These are phyloP conservation scores for Aspergillus sp. DNA, from an alignment of 2,329 filamentous ascomycete genomes.

Conservation along the genomic window DNA sequence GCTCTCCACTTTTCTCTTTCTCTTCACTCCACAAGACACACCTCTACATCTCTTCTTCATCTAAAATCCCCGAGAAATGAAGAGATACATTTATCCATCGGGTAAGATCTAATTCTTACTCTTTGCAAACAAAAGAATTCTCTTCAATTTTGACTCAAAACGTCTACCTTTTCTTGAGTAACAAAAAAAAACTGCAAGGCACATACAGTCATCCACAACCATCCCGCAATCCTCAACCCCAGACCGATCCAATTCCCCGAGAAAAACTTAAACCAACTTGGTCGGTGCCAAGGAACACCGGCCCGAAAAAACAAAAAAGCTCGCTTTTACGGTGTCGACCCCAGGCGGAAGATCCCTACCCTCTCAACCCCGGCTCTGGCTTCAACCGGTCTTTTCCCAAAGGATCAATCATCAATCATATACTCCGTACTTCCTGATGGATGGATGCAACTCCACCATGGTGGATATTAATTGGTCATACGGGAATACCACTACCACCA, in stretches of 20 bases:
- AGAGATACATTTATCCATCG: background rate
- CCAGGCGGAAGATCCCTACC: constrained; percentile 1
- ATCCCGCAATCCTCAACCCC: background rate
- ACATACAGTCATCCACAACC: background rate
- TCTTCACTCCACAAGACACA: too few relatives aligned
- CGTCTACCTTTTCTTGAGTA: too few relatives aligned
- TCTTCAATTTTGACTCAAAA: too few relatives aligned
- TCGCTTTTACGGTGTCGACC: background rate
- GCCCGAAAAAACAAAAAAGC: background rate
- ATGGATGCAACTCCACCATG: background rate
- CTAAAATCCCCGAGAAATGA: background rate
- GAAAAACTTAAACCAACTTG: background rate
- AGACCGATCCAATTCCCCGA: background rate
- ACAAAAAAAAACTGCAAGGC: background rate
- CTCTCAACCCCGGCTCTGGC: background rate
- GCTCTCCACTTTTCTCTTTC: background rate
- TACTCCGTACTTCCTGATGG: background rate
- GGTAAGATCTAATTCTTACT: too few relatives aligned
- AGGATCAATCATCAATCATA: background rate
- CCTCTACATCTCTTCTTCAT: background rate
- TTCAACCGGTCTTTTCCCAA: background rate
- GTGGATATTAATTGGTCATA: background rate
- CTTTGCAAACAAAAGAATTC: too few relatives aligned
- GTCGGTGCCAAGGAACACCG: background rate
- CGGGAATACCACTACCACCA: too few relatives aligned